Conservation (phyloP, 495 filamentous ascomycete genomes). For the Hypoxylon perforatum region DNA sequence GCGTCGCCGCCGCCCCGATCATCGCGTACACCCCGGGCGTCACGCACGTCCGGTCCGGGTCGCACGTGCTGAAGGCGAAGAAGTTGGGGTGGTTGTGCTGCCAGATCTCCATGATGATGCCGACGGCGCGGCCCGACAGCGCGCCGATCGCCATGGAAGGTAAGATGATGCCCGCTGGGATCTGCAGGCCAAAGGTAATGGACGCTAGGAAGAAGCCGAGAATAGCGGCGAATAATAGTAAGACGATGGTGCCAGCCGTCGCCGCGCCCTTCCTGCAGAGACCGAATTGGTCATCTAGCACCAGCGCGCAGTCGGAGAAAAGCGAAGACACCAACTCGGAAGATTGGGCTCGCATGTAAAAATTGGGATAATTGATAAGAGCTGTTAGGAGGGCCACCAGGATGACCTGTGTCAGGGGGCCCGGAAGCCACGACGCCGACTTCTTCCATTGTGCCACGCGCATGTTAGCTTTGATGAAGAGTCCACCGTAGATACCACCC, state of each 20-base stretch:
- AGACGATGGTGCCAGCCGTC: slow-evolving; percentile 78
- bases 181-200: slow-evolving; percentile 94
- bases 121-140: slow-evolving; percentile 89
- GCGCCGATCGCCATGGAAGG: slow-evolving; percentile 98
- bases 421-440: slow-evolving; percentile 65
- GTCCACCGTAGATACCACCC: slow-evolving; percentile 90
- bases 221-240: slow-evolving; percentile 81
- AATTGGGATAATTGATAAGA: slow-evolving; percentile 91
- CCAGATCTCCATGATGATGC: slow-evolving; percentile 89
- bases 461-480: slow-evolving; percentile 97
- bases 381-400: slow-evolving; percentile 81
- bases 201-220: slow-evolving; percentile 88
- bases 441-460: slow-evolving; percentile 84
- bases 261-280: slow-evolving; percentile 82
- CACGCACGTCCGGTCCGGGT: slow-evolving; percentile 89
- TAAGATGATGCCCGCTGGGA: slow-evolving; percentile 95
- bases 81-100: slow-evolving; percentile 80
- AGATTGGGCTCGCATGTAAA: slow-evolving; percentile 92
- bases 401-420: slow-evolving; percentile 80
- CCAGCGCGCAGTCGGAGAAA: slow-evolving; percentile 87
- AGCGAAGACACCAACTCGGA: slow-evolving; percentile 92
- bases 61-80: slow-evolving; percentile 81
- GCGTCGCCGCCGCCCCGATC: slow-evolving; percentile 93
- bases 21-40: slow-evolving; percentile 96
- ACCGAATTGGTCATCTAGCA: slow-evolving; percentile 83